These are phyloP conservation scores for Polyporus arcularius DNA, from an alignment of 768 basidiomycete species.

Conservation along the genomic window DNA sequence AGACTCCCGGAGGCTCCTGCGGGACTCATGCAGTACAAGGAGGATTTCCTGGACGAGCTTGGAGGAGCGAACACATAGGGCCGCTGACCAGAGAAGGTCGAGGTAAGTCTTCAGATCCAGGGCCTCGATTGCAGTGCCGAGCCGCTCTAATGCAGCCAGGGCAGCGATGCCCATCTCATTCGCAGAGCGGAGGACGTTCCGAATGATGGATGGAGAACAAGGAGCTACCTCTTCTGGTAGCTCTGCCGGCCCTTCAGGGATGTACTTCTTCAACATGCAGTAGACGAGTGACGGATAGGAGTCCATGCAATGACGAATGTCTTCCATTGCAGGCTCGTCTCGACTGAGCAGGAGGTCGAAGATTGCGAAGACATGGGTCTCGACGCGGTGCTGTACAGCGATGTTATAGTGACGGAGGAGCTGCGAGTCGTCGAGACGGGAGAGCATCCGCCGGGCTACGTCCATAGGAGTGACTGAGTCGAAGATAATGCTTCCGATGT, in stretches of 20 bases:
- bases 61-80: conserved; percentile 52
- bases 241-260: conserved; percentile 38
- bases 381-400: conserved; percentile 50
- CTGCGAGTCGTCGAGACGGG: background rate
- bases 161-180: conserved; percentile 55
- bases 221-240: conserved; percentile 35
- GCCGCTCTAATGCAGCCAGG: conserved; percentile 60
- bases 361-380: conserved; percentile 54
- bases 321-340: conserved; percentile 31
- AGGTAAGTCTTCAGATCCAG: conserved; percentile 47
- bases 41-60: conserved; percentile 61
- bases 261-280: conserved; percentile 48
- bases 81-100: conserved; percentile 52
- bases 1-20: conserved; percentile 24
- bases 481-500: conserved; percentile 35
- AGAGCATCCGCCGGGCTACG: conserved; percentile 5
- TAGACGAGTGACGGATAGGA: conserved; percentile 56
- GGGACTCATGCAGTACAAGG: conserved; percentile 56
- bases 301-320: conserved; percentile 46
- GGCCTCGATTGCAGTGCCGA: conserved; percentile 44
- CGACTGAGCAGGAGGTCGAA: conserved; percentile 43
- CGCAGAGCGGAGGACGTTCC: conserved; percentile 54
- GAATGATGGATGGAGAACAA: conserved; percentile 37
- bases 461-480: conserved; percentile 9
- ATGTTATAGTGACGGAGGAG: conserved; percentile 29